Evolutionary conservation across 345 rosid genomes (phyloP).

Genomic region (Gossypium herbaceum): DNA sequence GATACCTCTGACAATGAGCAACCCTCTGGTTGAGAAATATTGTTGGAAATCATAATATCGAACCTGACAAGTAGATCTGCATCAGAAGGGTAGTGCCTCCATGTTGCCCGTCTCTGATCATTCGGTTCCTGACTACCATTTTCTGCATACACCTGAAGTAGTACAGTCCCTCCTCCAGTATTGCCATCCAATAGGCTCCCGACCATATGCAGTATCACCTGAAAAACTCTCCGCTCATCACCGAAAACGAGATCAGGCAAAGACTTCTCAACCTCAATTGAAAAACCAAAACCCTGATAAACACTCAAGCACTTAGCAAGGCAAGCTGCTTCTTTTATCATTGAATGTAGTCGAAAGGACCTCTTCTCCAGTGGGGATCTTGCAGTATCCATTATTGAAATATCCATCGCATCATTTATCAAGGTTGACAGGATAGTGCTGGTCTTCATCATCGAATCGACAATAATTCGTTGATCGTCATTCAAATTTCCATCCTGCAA

Average conservation of each 20-base stretch:
- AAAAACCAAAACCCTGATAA: slow-evolving; percentile 54
- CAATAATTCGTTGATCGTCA: slow-evolving; percentile 54
- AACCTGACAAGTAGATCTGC: slow-evolving; percentile 64
- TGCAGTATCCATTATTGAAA: slow-evolving; percentile 54
- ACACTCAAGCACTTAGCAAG: slow-evolving; percentile 78
- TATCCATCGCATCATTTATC: slow-evolving; percentile 84
- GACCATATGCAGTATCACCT: slow-evolving; percentile 86
- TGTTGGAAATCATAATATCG: slow-evolving; percentile 45
- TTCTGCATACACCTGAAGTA: slow-evolving; percentile 46
- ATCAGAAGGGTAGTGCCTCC: slow-evolving; percentile 59
- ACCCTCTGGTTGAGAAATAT: slow-evolving; percentile 33
- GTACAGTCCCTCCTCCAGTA: slow-evolving; percentile 42
- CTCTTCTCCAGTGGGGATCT: slow-evolving; percentile 61
- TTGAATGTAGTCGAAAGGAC: slow-evolving; percentile 54
- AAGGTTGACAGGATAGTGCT: slow-evolving; percentile 69
- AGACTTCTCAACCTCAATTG: slow-evolving; percentile 62
- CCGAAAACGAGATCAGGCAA: slow-evolving; percentile 76
- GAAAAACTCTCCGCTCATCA: slow-evolving; percentile 80
- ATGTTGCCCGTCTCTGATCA: slow-evolving; percentile 70
- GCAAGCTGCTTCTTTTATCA: slow-evolving; percentile 72
- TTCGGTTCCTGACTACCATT: slow-evolving; percentile 61
- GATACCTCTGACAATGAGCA: slow-evolving; percentile 41
- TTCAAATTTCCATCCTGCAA: slow-evolving; percentile 61
- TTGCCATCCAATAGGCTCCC: slow-evolving; percentile 61
- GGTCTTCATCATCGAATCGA: slow-evolving; percentile 76